Evolutionary conservation across 2,329 filamentous ascomycete genomes (phyloP), one percentile per base, ranked within the genome.

Genomic region (Botryotinia convoluta): DNA sequence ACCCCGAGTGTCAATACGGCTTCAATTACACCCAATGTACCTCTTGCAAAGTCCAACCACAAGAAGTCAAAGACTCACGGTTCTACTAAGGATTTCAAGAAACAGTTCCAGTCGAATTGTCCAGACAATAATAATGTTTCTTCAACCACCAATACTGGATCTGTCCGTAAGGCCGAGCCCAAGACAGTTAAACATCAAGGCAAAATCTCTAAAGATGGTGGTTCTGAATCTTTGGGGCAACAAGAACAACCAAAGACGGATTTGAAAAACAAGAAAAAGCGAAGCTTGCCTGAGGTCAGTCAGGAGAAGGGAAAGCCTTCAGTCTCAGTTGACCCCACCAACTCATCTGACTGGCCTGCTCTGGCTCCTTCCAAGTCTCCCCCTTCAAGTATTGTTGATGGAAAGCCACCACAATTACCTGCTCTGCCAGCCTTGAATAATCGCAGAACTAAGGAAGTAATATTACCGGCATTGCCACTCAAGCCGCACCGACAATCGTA

Each of bases 331-430:
- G 42, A 35, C 22, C n/a, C 76, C 29, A 69, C 70, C 29, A 69
- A 76, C 44, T 57, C 70, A 61, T 69, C 48, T 18, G 72, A 77
- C 54, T 80, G 76, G 75, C 77, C 78, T 37, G 54, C 75, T 57
- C 74, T 79, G 51, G 69, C 45, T 39, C 74, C 74, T 48, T 32
- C 73, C 45, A 76, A 74, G 29, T 76, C 74, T 32, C 69, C 75
- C 6, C 32, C 72, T n/a, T 69, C 74, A 35, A 51, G 44, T 6
- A 77, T 78, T 72, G 72, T 73, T 29, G 75, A 79, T 75, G 74
- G 74, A 45, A 77, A 76, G 32, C 74, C 74, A 22, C 74, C 71
- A 29, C 39, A 71, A 59, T 37, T 63, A 44, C 48, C 73, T 42
- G 42, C 71, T 20, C 57, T 74, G 20, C 74, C 69, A 62, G 48